phyloP scores from a whole-genome alignment of 163 green algal species.

The Coccomyxa subellipsoidea region DNA sequence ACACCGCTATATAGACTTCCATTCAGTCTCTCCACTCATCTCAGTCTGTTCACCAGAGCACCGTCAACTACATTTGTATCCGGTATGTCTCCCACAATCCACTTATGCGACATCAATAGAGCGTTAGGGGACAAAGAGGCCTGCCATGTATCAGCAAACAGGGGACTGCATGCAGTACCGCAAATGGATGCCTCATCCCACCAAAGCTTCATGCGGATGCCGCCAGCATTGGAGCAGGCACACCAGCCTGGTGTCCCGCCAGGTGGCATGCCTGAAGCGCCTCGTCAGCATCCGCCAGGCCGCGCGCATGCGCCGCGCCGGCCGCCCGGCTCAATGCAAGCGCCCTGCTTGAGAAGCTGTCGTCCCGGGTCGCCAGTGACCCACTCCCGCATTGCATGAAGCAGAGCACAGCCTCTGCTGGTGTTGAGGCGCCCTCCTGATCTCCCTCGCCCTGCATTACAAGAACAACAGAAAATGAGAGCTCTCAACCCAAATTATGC shows the following conservation, averaged over 20 bases:
- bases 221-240: too few relatives aligned
- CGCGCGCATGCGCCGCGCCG: not conserved
- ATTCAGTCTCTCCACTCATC: too few relatives aligned
- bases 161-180: too few relatives aligned
- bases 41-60: too few relatives aligned
- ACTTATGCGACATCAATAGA: too few relatives aligned
- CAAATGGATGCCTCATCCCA: too few relatives aligned
- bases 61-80: too few relatives aligned
- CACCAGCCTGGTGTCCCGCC: not conserved
- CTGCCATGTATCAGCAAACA: too few relatives aligned
- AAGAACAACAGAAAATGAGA: not conserved
- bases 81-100: too few relatives aligned
- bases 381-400: not conserved
- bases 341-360: not conserved
- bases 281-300: not conserved
- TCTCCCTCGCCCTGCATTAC: not conserved
- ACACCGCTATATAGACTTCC: too few relatives aligned
- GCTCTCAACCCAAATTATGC: not conserved
- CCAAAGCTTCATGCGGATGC: too few relatives aligned
- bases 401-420: not conserved
- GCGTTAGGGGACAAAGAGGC: too few relatives aligned
- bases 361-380: not conserved
- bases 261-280: not conserved
- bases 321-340: not conserved
- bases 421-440: not conserved